Conservation (phyloP, 345 rosid species). For the Triadica sebifera region DNA sequence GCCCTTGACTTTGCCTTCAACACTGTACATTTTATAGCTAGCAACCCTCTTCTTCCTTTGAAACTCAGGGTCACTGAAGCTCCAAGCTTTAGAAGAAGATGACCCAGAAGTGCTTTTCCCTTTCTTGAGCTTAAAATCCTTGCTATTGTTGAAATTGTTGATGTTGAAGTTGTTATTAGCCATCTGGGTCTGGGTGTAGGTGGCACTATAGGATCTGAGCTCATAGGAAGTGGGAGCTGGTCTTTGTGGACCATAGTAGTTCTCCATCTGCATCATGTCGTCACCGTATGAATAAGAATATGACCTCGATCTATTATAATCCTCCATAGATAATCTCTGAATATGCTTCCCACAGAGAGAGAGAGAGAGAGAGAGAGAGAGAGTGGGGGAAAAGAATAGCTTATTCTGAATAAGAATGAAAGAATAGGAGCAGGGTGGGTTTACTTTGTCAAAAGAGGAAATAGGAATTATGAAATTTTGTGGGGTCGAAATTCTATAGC, state of each 20-base stretch:
- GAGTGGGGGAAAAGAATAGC: no score
- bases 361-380: background rate
- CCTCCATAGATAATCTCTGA: constrained; percentile 48
- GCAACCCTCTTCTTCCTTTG: constrained; percentile 97
- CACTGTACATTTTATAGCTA: constrained; percentile 79
- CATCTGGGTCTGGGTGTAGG: constrained; percentile 54
- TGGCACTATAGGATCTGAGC: constrained; percentile 57
- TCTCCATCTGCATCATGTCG: constrained; percentile 55
- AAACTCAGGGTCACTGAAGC: constrained; percentile 68
- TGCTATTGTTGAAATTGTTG: constrained; percentile 5
- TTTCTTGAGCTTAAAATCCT: constrained; percentile 49
- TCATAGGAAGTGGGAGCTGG: constrained; percentile 41
- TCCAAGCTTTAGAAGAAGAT: constrained; percentile 53
- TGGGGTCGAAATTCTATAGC: constrained; percentile 14
- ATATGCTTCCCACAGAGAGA: background rate
- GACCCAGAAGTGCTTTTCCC: constrained; percentile 46
- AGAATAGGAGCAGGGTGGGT: background rate
- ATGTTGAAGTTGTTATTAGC: constrained; percentile 22
- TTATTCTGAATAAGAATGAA: no score
- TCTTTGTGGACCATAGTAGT: constrained; percentile 43
- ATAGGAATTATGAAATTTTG: constrained; percentile 14
- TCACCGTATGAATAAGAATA: constrained; percentile 33
- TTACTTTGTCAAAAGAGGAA: constrained; percentile 15
- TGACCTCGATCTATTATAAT: constrained; percentile 54
- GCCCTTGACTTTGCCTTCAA: constrained; percentile 83